Base-by-base conservation (phyloP, 1,284 basidiomycete genomes). In the Marasmius tenuissimus region DNA sequence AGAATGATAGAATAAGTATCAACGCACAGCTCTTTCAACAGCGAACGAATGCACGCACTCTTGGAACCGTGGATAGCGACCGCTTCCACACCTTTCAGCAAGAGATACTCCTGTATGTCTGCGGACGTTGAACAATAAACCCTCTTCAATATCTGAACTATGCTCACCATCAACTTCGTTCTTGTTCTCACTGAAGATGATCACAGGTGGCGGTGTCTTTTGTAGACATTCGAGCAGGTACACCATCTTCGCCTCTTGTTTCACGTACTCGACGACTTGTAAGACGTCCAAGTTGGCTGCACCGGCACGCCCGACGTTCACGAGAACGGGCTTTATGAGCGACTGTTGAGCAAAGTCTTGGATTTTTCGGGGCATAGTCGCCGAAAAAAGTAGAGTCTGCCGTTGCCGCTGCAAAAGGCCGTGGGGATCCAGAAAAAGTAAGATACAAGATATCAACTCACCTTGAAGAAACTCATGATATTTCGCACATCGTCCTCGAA, bases 211-310 rank as follows among this genome's bases (percentile, higher is more conserved):
- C 0, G 97, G 91, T 1, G 97, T 99, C 80, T 99, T 99, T 73
- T 99, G 97, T 63, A 99, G 76, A 74, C 96, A 97, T 75, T 99
- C 97, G 51, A 99, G 81, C 14, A 99, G 84, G 73, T 98, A 98
- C 0, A 98, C 95, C 97, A 99, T 98, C 78, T 99, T 99, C 0
- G 97, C 96, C 75, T 99, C 97, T 71, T 97, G 95, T 76, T 98
- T 98, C 67, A 99, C 97, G 70, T 97, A 98, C 76, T 99, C 97
- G 22, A 99, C 95, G 54, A 98, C 93, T 71, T 99, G 97, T 48
- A 99, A 83, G 11, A 99, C 94, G 72, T 98, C 96, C 74, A 99
- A 78, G 74, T 96, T 97, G 40, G 97, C 97, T 10, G 97, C 97
- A 71, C 97, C 97, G 1, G 97, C 97, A 71, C 97, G 91, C 39